These are phyloP conservation scores for Puya raimondii DNA, from an alignment of 176 grass and related monocot species.

Conservation along the genomic window DNA sequence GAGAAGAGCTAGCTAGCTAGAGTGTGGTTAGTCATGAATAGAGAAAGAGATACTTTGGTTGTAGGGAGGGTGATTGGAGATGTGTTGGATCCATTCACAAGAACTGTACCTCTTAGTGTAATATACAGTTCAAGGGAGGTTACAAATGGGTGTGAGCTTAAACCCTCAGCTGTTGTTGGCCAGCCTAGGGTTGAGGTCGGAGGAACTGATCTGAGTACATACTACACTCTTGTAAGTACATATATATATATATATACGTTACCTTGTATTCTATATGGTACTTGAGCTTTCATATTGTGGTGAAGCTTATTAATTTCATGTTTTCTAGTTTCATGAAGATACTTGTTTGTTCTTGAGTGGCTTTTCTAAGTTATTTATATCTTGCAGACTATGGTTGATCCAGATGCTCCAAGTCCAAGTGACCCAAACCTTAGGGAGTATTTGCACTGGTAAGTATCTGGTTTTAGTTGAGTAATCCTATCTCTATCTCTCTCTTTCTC, in stretches of 20 bases:
- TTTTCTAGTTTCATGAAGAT: not conserved
- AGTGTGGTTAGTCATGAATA: not conserved
- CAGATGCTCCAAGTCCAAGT: slow-evolving; percentile 68
- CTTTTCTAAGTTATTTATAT: slow-evolving; percentile 17
- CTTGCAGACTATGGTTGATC: slow-evolving; percentile 66
- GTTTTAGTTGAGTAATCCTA: not conserved
- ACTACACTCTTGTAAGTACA: slow-evolving; percentile 66
- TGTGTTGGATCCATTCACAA: slow-evolving; percentile 53
- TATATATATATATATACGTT: not conserved
- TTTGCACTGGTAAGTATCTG: slow-evolving; percentile 59
- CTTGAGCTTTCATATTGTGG: not conserved
- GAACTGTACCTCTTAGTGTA: slow-evolving; percentile 38
- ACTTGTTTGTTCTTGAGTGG: not conserved
- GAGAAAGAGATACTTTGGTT: slow-evolving; percentile 33
- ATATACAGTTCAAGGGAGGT: slow-evolving; percentile 42
- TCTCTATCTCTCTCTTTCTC: not conserved
- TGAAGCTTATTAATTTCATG: not conserved
- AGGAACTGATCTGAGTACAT: slow-evolving; percentile 47
- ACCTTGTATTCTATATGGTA: not conserved
- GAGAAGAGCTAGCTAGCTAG: not conserved
- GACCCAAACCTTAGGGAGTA: slow-evolving; percentile 73
- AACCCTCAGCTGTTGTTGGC: slow-evolving; percentile 39
- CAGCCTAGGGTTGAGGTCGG: slow-evolving; percentile 48
- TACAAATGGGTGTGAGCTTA: slow-evolving; percentile 41
- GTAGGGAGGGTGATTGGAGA: slow-evolving; percentile 43